Evolutionary conservation across 2,329 filamentous ascomycete genomes (phyloP).

Genomic region (Arthrinium puccinioides): DNA sequence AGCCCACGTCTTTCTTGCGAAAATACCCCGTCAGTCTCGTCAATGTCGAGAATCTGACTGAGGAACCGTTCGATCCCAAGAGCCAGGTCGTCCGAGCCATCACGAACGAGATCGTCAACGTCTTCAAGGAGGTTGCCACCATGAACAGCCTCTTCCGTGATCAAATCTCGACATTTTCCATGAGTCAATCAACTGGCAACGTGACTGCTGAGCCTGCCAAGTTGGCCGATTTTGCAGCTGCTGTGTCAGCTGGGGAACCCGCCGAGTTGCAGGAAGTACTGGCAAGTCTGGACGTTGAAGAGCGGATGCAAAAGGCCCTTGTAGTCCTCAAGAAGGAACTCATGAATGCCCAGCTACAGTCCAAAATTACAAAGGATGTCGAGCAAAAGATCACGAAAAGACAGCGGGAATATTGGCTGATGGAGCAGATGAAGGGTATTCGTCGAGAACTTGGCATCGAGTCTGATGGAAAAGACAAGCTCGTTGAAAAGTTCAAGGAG

Average conservation of each 20-base stretch:
- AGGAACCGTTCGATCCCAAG: constrained; percentile 86
- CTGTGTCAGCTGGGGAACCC: constrained; percentile 89
- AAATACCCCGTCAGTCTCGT: constrained; percentile 91
- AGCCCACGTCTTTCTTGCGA: constrained; percentile 84
- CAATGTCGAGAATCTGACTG: constrained; percentile 86
- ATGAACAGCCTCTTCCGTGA: constrained; percentile 94
- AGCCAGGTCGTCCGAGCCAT: constrained; percentile 84
- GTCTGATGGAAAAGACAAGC: constrained; percentile 95
- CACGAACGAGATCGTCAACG: constrained; percentile 96
- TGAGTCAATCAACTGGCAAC: constrained; percentile 90
- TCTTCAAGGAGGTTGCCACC: constrained; percentile 93
- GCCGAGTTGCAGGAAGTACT: constrained; percentile 89
- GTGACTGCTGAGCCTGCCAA: constrained; percentile 93
- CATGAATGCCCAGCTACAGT: constrained; percentile 95
- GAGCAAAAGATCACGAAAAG: constrained; percentile 96
- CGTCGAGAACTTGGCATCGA: constrained; percentile 91
- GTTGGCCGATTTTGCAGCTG: constrained; percentile 92
- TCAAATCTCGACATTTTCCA: constrained; percentile 94
- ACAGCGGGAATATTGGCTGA: constrained; percentile 95
- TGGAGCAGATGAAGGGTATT: constrained; percentile 99
- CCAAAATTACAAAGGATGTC: constrained; percentile 96
- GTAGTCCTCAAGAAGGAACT: constrained; percentile 95
- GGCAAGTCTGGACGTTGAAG: constrained; percentile 82
- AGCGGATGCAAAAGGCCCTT: constrained; percentile 84
- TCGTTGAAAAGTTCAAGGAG: constrained; percentile 95